These are phyloP conservation scores for Saksenaea vasiformis DNA, from an alignment of 371 early-diverging fungal genomes.

Conservation along the genomic window DNA sequence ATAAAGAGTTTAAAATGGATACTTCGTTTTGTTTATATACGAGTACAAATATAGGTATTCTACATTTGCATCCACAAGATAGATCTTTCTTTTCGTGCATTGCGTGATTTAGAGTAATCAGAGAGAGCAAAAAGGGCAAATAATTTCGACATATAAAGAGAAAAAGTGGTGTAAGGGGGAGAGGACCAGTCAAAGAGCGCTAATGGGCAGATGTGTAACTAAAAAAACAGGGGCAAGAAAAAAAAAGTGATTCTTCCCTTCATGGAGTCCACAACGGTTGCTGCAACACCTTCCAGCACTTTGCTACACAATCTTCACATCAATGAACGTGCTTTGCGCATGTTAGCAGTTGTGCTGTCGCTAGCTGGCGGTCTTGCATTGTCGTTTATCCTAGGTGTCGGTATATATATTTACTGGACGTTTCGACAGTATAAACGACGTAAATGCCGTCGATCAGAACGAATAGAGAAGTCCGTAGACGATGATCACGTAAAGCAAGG, in stretches of 20 bases:
- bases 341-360: constrained; percentile 21
- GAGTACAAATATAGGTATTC: too few relatives aligned
- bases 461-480: not conserved
- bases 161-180: not conserved
- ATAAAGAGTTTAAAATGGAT: not conserved
- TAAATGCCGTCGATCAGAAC: not conserved
- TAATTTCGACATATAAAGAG: not conserved
- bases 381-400: constrained; percentile 23
- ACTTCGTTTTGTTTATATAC: not conserved
- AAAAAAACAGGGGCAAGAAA: not conserved
- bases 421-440: constrained; percentile 13
- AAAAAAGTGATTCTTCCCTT: constrained; percentile 1
- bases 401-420: constrained; percentile 27
- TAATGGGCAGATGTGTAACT: not conserved
- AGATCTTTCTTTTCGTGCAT: too few relatives aligned
- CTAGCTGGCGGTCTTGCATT: constrained; percentile 25
- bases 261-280: constrained; percentile 1
- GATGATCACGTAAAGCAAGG: not conserved
- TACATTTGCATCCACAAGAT: too few relatives aligned
- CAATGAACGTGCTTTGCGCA: constrained; percentile 21
- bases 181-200: not conserved
- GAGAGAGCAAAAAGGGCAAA: not conserved
- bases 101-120: not conserved
- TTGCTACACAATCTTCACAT: constrained; percentile 15
- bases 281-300: not conserved